Conservation (phyloP, 345 rosid genomes). For the Combretum micranthum region DNA sequence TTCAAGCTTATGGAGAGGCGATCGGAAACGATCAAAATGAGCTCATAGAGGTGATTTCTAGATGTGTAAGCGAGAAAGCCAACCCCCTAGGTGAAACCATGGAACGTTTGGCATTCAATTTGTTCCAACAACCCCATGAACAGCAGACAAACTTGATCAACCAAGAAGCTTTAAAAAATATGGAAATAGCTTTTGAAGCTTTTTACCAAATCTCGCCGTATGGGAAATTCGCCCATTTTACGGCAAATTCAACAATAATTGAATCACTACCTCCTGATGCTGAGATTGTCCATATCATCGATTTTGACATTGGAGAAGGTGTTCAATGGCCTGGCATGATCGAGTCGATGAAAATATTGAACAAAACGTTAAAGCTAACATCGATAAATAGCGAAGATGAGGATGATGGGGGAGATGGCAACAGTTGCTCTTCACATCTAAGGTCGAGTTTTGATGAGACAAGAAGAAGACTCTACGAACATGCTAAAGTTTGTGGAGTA, state of each 20-base stretch:
- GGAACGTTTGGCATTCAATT: constrained; percentile 38
- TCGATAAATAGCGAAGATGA: constrained; percentile 23
- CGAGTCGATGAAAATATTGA: constrained; percentile 22
- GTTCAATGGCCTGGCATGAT: constrained; percentile 47
- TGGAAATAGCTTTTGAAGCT: constrained; percentile 26
- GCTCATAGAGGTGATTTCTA: constrained; percentile 29
- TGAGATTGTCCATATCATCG: constrained; percentile 33
- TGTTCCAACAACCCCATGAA: constrained; percentile 15
- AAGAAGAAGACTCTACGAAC: constrained; percentile 18
- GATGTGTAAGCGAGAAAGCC: constrained; percentile 26
- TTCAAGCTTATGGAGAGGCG: constrained; percentile 37
- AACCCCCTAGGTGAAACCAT: constrained; percentile 30
- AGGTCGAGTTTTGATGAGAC: constrained; percentile 22
- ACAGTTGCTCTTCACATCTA: neutral
- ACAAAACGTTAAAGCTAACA: constrained; percentile 23
- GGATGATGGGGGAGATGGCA: constrained; percentile 1
- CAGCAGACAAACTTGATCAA: constrained; percentile 19
- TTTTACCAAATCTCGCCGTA: constrained; percentile 43
- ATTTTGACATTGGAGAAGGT: constrained; percentile 43
- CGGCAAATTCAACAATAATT: constrained; percentile 39
- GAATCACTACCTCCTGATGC: constrained; percentile 27
- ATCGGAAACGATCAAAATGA: constrained; percentile 23
- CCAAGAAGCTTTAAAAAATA: constrained; percentile 33
- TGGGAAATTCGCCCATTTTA: constrained; percentile 45
- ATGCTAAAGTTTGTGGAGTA: constrained; percentile 20